Evolutionary conservation across 2,329 filamentous ascomycete species (phyloP).

Genomic region (Elsinoe fawcettii): DNA sequence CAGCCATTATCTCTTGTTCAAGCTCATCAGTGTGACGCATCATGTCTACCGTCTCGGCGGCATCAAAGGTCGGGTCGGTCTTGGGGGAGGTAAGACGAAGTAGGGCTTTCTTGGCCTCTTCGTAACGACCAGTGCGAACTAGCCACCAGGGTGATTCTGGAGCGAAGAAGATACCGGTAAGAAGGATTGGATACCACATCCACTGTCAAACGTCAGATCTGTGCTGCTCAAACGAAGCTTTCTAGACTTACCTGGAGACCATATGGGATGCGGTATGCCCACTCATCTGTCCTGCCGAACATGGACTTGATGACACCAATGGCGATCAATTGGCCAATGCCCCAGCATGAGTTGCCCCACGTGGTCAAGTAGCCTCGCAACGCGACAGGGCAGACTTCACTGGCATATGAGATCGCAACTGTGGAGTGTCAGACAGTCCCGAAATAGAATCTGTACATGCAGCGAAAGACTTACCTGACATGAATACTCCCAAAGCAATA

Average conservation of each 20-base stretch:
- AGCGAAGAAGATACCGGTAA: slow-evolving; percentile 57
- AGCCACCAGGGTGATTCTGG: slow-evolving; percentile 72
- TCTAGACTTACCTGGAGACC: no score
- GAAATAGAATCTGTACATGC: no score
- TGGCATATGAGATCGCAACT: slow-evolving; percentile 44
- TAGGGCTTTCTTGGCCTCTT: no score
- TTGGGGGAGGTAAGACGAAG: no score
- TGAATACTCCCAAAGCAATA: no score
- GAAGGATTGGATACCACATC: slow-evolving; percentile 66
- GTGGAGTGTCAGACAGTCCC: no score
- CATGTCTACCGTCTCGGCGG: slow-evolving; percentile 81
- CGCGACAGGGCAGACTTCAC: slow-evolving; percentile 61
- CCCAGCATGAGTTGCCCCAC: slow-evolving; percentile 73
- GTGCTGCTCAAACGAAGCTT: no score
- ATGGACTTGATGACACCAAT: slow-evolving; percentile 66
- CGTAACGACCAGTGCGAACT: slow-evolving; percentile 48
- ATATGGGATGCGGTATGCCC: slow-evolving; percentile 63
- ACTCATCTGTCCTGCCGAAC: slow-evolving; percentile 56
- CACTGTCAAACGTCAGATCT: no score
- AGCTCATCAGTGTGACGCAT: slow-evolving; percentile 83
- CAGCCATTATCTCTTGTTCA: slow-evolving; percentile 66
- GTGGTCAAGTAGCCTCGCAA: slow-evolving; percentile 65
- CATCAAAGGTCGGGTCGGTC: no score
- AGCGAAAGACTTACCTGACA: no score
- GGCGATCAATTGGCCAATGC: slow-evolving; percentile 64